Evolutionary conservation across 139 green algal species (phyloP).

Genomic region (Volvox reticuliferus): DNA sequence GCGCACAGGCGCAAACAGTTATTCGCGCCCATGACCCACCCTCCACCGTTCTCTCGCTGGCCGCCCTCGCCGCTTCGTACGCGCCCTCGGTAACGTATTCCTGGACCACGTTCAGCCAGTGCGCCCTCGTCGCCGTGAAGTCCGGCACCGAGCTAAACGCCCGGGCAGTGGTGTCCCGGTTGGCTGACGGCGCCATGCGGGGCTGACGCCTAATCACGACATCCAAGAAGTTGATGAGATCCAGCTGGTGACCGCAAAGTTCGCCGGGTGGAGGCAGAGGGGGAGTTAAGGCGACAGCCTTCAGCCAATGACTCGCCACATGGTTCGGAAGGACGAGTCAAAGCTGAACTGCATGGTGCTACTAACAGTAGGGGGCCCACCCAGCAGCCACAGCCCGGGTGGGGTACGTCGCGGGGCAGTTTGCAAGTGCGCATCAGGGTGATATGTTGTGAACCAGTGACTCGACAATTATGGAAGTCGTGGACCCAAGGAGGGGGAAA

Average conservation of each 20-base stretch:
- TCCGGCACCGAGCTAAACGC: slow-evolving; percentile 52
- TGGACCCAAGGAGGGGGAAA: too few relatives aligned
- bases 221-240: slow-evolving; percentile 63
- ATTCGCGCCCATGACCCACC: neutral
- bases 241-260: slow-evolving; percentile 42
- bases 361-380: too few relatives aligned
- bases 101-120: slow-evolving; percentile 23
- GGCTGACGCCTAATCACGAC: slow-evolving; percentile 62
- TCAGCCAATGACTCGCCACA: too few relatives aligned
- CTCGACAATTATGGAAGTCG: too few relatives aligned
- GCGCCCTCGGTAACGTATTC: too few relatives aligned
- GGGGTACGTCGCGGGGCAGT: too few relatives aligned
- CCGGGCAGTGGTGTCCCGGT: slow-evolving; percentile 16
- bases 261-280: neutral
- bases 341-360: too few relatives aligned
- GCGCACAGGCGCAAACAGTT: neutral
- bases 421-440: too few relatives aligned
- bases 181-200: slow-evolving; percentile 44
- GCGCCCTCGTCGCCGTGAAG: slow-evolving; percentile 26
- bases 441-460: too few relatives aligned
- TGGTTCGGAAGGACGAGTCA: too few relatives aligned
- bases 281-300: too few relatives aligned
- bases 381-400: too few relatives aligned
- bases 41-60: slow-evolving; percentile 34
- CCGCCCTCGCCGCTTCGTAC: slow-evolving; percentile 6